These are phyloP conservation scores for Cyclostephanos tholiformis DNA, from an alignment of 108 stramenopile genomes.

Conservation along the genomic window DNA sequence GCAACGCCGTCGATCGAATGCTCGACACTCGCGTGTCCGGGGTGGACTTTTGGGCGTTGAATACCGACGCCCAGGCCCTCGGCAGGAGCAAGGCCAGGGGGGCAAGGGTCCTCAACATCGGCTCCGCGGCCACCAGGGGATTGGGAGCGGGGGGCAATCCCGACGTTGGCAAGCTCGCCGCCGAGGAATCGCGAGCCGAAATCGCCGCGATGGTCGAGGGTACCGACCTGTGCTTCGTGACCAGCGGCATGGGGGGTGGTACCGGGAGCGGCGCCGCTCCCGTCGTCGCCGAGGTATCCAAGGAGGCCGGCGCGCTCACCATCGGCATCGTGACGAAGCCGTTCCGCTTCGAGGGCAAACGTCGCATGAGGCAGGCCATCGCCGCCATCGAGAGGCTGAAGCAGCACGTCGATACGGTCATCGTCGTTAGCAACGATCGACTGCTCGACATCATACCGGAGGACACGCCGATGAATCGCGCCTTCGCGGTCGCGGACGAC, in stretches of 20 bases:
- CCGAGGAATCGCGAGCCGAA: constrained; percentile 79
- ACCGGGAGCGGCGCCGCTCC: constrained; percentile 90
- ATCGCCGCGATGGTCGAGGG: constrained; percentile 76
- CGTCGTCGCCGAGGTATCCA: constrained; percentile 79
- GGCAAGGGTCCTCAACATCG: constrained; percentile 76
- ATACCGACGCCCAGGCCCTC: constrained; percentile 90
- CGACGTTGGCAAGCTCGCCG: constrained; percentile 79
- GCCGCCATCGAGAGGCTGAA: constrained; percentile 75
- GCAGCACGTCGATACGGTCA: constrained; percentile 89
- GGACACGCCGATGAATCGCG: constrained; percentile 88
- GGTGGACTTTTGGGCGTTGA: constrained; percentile 91
- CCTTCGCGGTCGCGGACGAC: constrained; percentile 92
- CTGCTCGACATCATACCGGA: constrained; percentile 91
- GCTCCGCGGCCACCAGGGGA: constrained; percentile 82
- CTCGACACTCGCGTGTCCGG: constrained; percentile 81
- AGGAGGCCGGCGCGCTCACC: constrained; percentile 77
- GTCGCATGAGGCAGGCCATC: constrained; percentile 85
- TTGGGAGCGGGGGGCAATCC: constrained; percentile 91
- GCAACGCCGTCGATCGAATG: constrained; percentile 86
- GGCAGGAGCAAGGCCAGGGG: constrained; percentile 64
- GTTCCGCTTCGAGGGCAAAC: constrained; percentile 88
- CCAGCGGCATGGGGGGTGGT: constrained; percentile 90
- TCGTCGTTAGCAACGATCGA: constrained; percentile 92
- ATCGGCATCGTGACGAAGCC: constrained; percentile 90
- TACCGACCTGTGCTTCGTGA: constrained; percentile 88